Percentiles rank a stretch among this genome's conserved stretches.
These are phyloP conservation scores for Lathyrus oleraceus DNA, from an alignment of 306 rosid species.

Conservation along the genomic window DNA sequence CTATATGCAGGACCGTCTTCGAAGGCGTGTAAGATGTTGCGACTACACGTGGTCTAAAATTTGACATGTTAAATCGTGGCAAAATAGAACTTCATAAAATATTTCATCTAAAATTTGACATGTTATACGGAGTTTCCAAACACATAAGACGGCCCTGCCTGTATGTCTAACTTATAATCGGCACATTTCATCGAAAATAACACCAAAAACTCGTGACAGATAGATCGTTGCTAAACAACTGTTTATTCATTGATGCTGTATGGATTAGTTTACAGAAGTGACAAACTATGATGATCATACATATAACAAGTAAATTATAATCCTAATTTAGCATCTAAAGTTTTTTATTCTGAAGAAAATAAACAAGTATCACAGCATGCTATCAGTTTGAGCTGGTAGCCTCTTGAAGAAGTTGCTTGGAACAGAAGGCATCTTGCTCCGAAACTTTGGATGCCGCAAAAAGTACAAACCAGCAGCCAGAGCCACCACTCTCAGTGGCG, in stretches of 20 bases:
- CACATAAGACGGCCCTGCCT: no score
- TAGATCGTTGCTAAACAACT: not conserved
- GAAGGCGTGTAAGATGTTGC: no score
- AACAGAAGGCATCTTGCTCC: constrained; percentile 78
- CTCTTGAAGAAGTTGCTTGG: constrained; percentile 93
- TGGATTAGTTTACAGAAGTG: not conserved
- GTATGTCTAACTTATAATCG: no score
- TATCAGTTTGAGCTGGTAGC: constrained; percentile 75
- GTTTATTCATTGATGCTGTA: not conserved
- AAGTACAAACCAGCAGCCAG: constrained; percentile 66
- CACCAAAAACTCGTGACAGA: not conserved
- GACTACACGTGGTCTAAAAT: no score
- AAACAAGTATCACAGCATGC: constrained; percentile 51
- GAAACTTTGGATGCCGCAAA: constrained; percentile 79
- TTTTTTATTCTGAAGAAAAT: not conserved
- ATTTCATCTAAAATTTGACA: no score
- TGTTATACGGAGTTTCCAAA: no score
- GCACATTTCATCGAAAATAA: no score
- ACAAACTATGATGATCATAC: not conserved
- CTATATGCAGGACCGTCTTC: no score
- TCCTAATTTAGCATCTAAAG: not conserved
- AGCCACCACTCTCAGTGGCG: constrained; percentile 79
- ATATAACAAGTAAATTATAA: not conserved
- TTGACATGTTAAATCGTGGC: no score
- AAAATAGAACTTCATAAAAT: no score